Evolutionary conservation across 495 filamentous ascomycete species (phyloP).

Genomic region (Penicillium lividum): DNA sequence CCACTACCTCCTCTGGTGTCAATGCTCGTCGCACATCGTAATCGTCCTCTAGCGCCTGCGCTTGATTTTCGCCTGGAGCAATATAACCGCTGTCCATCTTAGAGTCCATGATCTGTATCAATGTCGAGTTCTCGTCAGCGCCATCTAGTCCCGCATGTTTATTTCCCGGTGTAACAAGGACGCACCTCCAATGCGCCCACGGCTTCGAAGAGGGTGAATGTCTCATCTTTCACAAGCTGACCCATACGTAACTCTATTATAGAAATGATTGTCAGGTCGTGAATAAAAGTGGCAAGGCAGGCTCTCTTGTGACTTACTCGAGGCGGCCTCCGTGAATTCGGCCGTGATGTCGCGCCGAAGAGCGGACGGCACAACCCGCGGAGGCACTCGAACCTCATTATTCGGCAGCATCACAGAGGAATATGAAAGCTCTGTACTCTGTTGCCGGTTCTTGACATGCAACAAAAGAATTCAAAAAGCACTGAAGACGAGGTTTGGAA

Average conservation of each 20-base stretch:
- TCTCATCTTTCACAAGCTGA: conserved; percentile 89
- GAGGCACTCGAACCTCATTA: conserved; percentile 37
- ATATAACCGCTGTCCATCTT: conserved; percentile 97
- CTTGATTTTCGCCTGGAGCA: conserved; percentile 64
- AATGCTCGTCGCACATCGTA: conserved; percentile 76
- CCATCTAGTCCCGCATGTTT: conserved; percentile 2
- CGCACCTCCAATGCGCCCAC: conserved; percentile 92
- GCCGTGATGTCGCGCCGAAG: conserved; percentile 74
- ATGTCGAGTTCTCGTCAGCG: conserved; percentile 16
- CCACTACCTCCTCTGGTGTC: conserved; percentile 76
- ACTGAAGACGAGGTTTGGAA: conserved; percentile 6
- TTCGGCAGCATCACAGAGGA: conserved; percentile 40
- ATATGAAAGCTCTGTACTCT: conserved; percentile 29
- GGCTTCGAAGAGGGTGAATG: conserved; percentile 89
- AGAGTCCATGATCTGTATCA: conserved; percentile 85
- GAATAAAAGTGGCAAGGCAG: not conserved
- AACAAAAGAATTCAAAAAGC: not conserved
- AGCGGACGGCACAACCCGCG: conserved; percentile 47
- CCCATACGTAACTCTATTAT: conserved; percentile 69
- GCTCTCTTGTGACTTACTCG: conserved; percentile 50
- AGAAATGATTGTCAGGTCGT: conserved; percentile 14
- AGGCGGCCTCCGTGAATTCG: conserved; percentile 69
- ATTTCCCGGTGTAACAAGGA: conserved; percentile 18
- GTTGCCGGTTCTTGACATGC: conserved; percentile 30
- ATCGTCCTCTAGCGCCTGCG: conserved; percentile 67